Evolutionary conservation across 1,284 basidiomycete species (phyloP).

Genomic region (Ustilago vetiveriae): DNA sequence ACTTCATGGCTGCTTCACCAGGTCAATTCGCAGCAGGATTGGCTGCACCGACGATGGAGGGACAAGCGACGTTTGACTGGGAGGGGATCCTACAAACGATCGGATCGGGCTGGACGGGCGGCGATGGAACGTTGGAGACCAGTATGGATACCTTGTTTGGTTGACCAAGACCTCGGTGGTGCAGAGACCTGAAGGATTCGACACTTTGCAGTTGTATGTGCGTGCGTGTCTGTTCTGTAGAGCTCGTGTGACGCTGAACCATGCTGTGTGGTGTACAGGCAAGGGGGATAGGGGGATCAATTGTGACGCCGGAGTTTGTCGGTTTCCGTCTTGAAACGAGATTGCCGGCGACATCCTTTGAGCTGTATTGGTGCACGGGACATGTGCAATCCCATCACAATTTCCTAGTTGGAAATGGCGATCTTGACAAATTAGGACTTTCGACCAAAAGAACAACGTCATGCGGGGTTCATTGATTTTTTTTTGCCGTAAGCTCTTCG

Average conservation of each 20-base stretch:
- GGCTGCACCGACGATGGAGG: slow-evolving; percentile 7
- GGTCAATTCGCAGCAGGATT: slow-evolving; percentile 18
- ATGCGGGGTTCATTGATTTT: no score
- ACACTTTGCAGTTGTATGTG: no score
- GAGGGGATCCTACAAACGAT: slow-evolving; percentile 47
- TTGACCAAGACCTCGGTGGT: no score
- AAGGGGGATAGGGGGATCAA: neutral
- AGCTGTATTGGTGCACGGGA: slow-evolving; percentile 8
- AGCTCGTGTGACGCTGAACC: neutral
- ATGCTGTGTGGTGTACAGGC: no score
- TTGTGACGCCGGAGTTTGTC: neutral
- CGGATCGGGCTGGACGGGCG: slow-evolving; percentile 46
- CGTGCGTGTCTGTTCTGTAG: neutral
- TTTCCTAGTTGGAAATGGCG: no score
- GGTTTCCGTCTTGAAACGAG: neutral
- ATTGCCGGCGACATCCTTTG: slow-evolving; percentile 6
- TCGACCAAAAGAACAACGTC: no score
- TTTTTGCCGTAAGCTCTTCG: no score
- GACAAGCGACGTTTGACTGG: slow-evolving; percentile 43
- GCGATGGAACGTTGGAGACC: slow-evolving; percentile 40
- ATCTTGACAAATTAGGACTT: neutral
- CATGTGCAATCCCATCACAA: no score
- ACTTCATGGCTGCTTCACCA: slow-evolving; percentile 25
- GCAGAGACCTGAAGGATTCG: no score
- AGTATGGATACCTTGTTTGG: slow-evolving; percentile 47